Percentiles rank a stretch among this genome's conserved stretches.
phyloP scores from a whole-genome alignment of 345 rosid genomes.

The Acer saccharum region DNA sequence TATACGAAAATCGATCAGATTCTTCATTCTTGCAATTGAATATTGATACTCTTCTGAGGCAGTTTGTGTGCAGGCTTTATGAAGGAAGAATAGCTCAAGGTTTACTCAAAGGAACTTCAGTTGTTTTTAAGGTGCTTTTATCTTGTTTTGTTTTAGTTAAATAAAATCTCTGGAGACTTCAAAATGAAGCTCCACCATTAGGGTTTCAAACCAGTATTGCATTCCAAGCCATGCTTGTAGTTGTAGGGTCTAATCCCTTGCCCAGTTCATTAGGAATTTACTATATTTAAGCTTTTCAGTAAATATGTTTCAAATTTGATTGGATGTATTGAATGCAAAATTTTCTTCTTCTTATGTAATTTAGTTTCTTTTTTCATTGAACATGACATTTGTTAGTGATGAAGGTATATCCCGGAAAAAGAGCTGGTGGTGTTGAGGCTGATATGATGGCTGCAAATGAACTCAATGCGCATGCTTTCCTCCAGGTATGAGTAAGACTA shows the following conservation, averaged over 20 bases:
- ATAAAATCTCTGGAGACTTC: neutral
- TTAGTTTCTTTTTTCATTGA: neutral
- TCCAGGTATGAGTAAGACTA: slow-evolving; percentile 58
- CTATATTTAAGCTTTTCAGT: neutral
- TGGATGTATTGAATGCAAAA: neutral
- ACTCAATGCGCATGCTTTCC: slow-evolving; percentile 79
- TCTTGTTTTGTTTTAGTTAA: neutral
- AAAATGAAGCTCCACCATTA: no score
- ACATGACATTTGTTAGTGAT: slow-evolving; percentile 19
- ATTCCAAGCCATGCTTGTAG: no score
- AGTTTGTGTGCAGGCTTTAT: slow-evolving; percentile 81
- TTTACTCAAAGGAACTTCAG: slow-evolving; percentile 60
- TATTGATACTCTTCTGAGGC: no score
- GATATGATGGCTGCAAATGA: slow-evolving; percentile 99
- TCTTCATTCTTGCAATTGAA: no score
- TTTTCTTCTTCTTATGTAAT: neutral
- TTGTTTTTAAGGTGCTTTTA: slow-evolving; percentile 69
- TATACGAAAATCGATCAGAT: no score
- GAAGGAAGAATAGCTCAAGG: slow-evolving; percentile 91
- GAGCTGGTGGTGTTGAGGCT: slow-evolving; percentile 82
- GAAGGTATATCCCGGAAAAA: slow-evolving; percentile 90
- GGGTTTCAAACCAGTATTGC: no score
- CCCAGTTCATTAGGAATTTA: neutral
- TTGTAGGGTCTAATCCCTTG: no score
- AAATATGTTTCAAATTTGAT: neutral